Evolutionary conservation across 2,329 filamentous ascomycete genomes (phyloP).

Genomic region (Colletotrichum melonis): DNA sequence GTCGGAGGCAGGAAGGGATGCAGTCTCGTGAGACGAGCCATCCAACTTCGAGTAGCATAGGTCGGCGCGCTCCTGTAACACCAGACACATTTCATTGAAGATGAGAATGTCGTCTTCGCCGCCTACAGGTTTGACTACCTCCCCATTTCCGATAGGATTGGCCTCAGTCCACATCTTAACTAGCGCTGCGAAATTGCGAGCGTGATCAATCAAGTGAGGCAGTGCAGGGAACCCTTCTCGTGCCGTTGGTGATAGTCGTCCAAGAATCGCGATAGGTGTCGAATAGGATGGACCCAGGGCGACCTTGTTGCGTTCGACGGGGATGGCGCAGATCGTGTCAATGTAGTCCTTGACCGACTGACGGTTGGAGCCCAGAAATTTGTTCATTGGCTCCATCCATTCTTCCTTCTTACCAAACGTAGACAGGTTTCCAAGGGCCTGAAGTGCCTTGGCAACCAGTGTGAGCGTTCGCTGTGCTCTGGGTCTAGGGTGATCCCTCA

Average conservation of each 20-base stretch:
- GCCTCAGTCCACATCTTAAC: conserved; percentile 83
- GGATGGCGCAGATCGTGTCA: conserved; percentile 86
- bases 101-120: conserved; percentile 62
- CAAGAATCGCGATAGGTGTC: conserved; percentile 90
- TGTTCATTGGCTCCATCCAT: conserved; percentile 99
- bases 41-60: conserved; percentile 64
- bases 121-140: background rate
- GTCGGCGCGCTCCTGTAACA: conserved; percentile 62
- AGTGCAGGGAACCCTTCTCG: conserved; percentile 93
- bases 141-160: conserved; percentile 46
- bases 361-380: conserved; percentile 80
- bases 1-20: conserved; percentile 47
- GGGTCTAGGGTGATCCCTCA: conserved; percentile 84
- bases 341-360: conserved; percentile 88
- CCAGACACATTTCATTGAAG: conserved; percentile 64
- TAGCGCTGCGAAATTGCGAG: conserved; percentile 85
- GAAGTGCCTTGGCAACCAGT: conserved; percentile 90
- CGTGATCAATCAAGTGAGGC: conserved; percentile 91
- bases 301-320: conserved; percentile 73
- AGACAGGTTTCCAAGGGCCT: conserved; percentile 90
- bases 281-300: conserved; percentile 78
- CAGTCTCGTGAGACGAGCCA: conserved; percentile 52
- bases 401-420: conserved; percentile 93
- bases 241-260: conserved; percentile 81
- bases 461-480: conserved; percentile 90